Base-by-base conservation (phyloP, 352 stramenopile species). In the Phytophthora tentaculata region DNA sequence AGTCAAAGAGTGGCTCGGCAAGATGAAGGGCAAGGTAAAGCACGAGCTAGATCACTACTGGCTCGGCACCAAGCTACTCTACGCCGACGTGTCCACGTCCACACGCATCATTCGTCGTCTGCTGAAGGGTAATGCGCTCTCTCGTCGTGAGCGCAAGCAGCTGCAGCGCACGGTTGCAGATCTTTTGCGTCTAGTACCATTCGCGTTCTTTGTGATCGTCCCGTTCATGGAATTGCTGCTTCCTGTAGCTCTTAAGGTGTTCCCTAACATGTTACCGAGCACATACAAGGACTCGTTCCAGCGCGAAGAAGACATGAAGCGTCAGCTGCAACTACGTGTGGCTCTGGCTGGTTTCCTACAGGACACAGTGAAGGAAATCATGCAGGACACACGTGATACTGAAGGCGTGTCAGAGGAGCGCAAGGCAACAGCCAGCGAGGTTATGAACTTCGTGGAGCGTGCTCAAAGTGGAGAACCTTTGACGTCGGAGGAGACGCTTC, bases 151-250 rank as follows among this genome's bases (percentile, higher is more conserved):
- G 77, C 84, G 97, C 32, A 99, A 98, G 73, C 97, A 99, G 81
- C 78, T 99, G 47, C 85, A 99, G 48, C 85, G 97, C 56, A 99
- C 98, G 16, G 95, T 97, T 7, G 93, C 92, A 1, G 98, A 99
- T 83, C 66, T 99, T 32, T 95, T 99, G 69, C 96, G 98, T 56
- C 79, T 99, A 9, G 96, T 99, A 64, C 98, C 98, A 26, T 98
- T 99, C 61, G 86, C 87, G 24, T 98, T 99, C 79, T 99, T 99
- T 72, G 80, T 99, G 56, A 81, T 99, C 37, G 96, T 99, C 44
- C 98, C 98, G 16, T 99, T 99, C 74, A 99, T 99, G 95, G 98
- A 99, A 77, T 86, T 99, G 71, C 78, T 98, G 48, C 78, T 99
- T 28, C 98, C 97, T 0, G 94, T 99, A 74, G 97, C 96, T 19